Percentiles rank a stretch among this genome's conserved stretches.
phyloP scores from a whole-genome alignment of 169 alveolate genomes.

The Plasmodium malariae region DNA sequence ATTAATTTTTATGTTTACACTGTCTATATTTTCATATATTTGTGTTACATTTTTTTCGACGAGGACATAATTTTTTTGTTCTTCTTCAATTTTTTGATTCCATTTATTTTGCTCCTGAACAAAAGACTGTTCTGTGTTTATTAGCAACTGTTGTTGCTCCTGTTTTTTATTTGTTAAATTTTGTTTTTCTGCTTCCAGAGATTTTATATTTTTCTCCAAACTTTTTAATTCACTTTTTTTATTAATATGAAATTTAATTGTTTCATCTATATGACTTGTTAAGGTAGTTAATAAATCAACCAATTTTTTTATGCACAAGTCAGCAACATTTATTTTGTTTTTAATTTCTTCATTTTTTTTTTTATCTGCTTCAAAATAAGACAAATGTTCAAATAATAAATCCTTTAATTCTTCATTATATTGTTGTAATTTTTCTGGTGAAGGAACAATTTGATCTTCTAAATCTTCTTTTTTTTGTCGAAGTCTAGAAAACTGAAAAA shows the following conservation, averaged over 20 bases:
- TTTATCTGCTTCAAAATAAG: conserved; percentile 46
- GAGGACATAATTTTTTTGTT: conserved; percentile 19
- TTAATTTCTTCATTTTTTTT: conserved; percentile 76
- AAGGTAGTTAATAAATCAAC: conserved; percentile 36
- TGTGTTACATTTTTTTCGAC: conserved; percentile 41
- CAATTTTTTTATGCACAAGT: conserved; percentile 51
- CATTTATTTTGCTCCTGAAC: conserved; percentile 38
- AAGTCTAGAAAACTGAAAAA: conserved; percentile 65
- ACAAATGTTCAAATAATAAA: conserved; percentile 55
- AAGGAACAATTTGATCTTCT: conserved; percentile 76
- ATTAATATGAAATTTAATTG: conserved; percentile 56
- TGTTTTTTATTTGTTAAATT: conserved; percentile 14
- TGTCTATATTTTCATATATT: conserved; percentile 40
- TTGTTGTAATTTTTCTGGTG: conserved; percentile 73
- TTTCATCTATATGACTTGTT: conserved; percentile 44
- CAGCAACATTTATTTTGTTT: conserved; percentile 67
- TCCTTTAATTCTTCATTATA: conserved; percentile 70
- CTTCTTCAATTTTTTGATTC: conserved; percentile 60
- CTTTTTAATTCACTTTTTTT: conserved; percentile 44
- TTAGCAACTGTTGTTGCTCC: conserved; percentile 27
- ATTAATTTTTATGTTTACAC: conserved; percentile 28
- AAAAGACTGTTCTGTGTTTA: conserved; percentile 40
- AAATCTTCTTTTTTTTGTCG: conserved; percentile 77
- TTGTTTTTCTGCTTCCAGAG: conserved; percentile 33
- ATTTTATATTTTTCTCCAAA: conserved; percentile 32